Percentiles rank a stretch among this genome's conserved stretches.
Evolutionary conservation across 2,329 filamentous ascomycete species (phyloP).

Genomic region (Daldinia eschscholtzii): DNA sequence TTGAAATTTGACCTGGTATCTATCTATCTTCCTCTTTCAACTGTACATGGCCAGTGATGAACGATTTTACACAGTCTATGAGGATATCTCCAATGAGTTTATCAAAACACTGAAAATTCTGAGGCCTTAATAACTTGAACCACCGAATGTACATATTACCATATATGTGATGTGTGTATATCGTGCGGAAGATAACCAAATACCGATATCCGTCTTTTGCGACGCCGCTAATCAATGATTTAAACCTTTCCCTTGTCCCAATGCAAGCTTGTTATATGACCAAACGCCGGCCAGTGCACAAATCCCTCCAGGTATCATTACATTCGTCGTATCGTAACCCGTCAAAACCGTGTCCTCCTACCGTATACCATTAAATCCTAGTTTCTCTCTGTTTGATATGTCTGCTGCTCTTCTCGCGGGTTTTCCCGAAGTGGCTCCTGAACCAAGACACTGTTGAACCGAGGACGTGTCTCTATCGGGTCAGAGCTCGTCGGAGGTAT

Average conservation of each 20-base stretch:
- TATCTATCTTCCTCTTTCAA: background rate
- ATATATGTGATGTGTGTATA: background rate
- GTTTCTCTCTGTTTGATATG: constrained; percentile 6
- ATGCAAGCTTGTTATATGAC: background rate
- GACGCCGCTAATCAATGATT: constrained; percentile 11
- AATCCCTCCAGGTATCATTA: constrained; percentile 28
- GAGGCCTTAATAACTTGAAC: constrained; percentile 45
- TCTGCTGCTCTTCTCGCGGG: constrained; percentile 35
- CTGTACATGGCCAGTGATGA: constrained; percentile 50
- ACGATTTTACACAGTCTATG: constrained; percentile 50
- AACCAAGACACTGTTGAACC: constrained; percentile 35
- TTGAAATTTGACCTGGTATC: background rate
- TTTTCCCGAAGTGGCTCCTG: constrained; percentile 37
- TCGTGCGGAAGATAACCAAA: background rate
- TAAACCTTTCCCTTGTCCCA: background rate
- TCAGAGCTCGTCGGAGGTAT: constrained; percentile 29
- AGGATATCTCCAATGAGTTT: constrained; percentile 52
- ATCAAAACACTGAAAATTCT: constrained; percentile 53
- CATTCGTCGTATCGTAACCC: constrained; percentile 17
- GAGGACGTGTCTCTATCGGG: constrained; percentile 34
- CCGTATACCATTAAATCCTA: background rate
- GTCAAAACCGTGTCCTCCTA: background rate
- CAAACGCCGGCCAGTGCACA: constrained; percentile 20
- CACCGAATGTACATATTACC: constrained; percentile 15
- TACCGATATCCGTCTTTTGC: background rate